Evolutionary conservation across 352 stramenopile genomes (phyloP), one percentile per base, ranked within the genome.

Genomic region (Pythium dissotocum): DNA sequence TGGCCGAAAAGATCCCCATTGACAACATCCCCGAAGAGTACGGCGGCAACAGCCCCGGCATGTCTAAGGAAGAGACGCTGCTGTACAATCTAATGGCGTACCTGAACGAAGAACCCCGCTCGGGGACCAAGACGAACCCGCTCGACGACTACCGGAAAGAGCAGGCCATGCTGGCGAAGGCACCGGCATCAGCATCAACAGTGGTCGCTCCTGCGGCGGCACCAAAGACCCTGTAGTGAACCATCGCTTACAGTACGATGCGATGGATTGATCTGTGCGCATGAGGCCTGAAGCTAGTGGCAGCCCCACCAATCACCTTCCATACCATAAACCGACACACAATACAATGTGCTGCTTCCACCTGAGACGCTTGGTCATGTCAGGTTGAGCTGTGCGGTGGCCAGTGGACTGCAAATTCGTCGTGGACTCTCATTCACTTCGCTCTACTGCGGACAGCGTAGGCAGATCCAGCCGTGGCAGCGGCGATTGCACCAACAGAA

Each of bases 1-100:
- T 95, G 14, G 78, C 75, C 1, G 78, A 91, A 58, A 79, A 79
- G 62, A 95, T 95, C 60, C 79, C 80, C 4, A 63, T 86, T 21
- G 83, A 92, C 51, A 93, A 90, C 60, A 93, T 95, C 48, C 87
- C 87, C 1, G 83, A 80, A 16, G 87, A 95, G 71, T 95, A 93
- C 44, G 85, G 87, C 38, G 87, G 87, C 49, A 65, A 72, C 42
- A 92, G 83, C 63, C 69, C 78, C 21, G 84, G 83, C 33, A 87
- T 77, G 65, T 87, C 84, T 51, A 69, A 70, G 38, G 86, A 94
- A 59, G 86, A 94, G 66, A 77, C 80, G 49, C 62, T 88, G 67
- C 71, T 94, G n/a, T 87, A 85, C 59, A 79, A 82, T 35, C 75
- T 93, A 48, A 92, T 93, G 84, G 79, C 80, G 13, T 89, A 80